These are phyloP conservation scores for Pistacia integerrima DNA, from an alignment of 345 rosid species.

Conservation along the genomic window DNA sequence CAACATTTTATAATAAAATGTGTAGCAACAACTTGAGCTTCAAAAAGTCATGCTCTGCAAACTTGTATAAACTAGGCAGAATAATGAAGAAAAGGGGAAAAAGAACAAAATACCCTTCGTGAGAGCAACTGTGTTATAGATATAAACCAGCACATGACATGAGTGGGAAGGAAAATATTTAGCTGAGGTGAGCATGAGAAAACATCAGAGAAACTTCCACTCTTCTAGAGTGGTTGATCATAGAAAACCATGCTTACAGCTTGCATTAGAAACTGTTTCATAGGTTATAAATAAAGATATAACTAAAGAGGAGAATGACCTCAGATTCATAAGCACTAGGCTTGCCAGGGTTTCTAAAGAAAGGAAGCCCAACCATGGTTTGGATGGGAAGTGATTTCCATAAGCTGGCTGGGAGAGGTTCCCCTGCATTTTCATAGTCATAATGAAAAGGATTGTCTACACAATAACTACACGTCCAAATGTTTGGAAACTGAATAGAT, in stretches of 20 bases:
- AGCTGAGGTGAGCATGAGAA: not conserved
- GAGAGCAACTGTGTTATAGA: not conserved
- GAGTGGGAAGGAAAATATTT: not conserved
- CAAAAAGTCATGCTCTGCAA: not conserved
- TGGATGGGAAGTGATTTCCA: not conserved
- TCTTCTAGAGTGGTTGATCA: not conserved
- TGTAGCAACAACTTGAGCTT: not conserved
- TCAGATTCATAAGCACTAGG: not conserved
- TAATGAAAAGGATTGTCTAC: not conserved
- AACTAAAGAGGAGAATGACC: not conserved
- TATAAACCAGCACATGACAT: not conserved
- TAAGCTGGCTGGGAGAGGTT: not conserved
- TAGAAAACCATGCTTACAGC: conserved; percentile 6
- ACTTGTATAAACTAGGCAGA: not conserved
- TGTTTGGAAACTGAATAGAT: not conserved
- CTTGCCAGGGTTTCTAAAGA: conserved; percentile 7
- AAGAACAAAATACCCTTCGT: not conserved
- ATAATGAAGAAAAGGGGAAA: not conserved
- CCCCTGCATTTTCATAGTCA: not conserved
- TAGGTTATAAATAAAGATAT: not conserved
- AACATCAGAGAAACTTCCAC: too few relatives aligned
- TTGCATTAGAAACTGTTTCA: conserved; percentile 9
- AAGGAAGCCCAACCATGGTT: not conserved
- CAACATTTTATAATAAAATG: not conserved
- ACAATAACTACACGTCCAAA: not conserved